Percentiles rank a stretch among this genome's conserved stretches.
These are phyloP conservation scores for Acanthamoeba royreba DNA, from an alignment of 208 protist species.

Conservation along the genomic window DNA sequence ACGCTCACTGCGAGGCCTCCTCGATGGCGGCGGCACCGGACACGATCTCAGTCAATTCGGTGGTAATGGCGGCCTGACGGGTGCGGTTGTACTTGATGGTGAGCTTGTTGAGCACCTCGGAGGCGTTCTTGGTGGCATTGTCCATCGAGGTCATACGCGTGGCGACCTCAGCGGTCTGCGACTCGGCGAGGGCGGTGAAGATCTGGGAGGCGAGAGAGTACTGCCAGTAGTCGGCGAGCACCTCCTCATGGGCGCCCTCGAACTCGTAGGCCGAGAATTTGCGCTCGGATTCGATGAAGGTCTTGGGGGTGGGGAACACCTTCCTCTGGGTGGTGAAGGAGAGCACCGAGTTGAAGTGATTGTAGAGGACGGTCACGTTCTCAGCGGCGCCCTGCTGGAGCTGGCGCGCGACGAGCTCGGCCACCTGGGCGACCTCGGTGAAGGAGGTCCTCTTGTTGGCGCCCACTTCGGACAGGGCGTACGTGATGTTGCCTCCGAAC, in stretches of 20 bases:
- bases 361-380: slow-evolving; percentile 62
- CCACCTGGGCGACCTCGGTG: slow-evolving; percentile 52
- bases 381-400: too few relatives aligned
- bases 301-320: background rate
- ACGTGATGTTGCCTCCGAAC: background rate
- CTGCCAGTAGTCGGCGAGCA: background rate
- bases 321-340: slow-evolving; percentile 60
- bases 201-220: slow-evolving; percentile 5
- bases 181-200: slow-evolving; percentile 47
- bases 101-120: slow-evolving; percentile 64
- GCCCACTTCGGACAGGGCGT: slow-evolving; percentile 28
- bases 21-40: slow-evolving; percentile 49
- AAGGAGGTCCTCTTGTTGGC: slow-evolving; percentile 41
- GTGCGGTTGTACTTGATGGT: slow-evolving; percentile 59
- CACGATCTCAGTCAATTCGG: slow-evolving; percentile 54
- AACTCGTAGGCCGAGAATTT: slow-evolving; percentile 3
- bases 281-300: slow-evolving; percentile 16
- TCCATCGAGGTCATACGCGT: slow-evolving; percentile 66
- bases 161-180: slow-evolving; percentile 39
- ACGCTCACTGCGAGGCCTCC: background rate
- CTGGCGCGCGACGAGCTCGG: slow-evolving; percentile 45
- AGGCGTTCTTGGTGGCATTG: slow-evolving; percentile 65
- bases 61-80: slow-evolving; percentile 49
- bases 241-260: slow-evolving; percentile 18
- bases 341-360: slow-evolving; percentile 68